Evolutionary conservation across 495 filamentous ascomycete species (phyloP).

Genomic region (Trichoderma gamsii): DNA sequence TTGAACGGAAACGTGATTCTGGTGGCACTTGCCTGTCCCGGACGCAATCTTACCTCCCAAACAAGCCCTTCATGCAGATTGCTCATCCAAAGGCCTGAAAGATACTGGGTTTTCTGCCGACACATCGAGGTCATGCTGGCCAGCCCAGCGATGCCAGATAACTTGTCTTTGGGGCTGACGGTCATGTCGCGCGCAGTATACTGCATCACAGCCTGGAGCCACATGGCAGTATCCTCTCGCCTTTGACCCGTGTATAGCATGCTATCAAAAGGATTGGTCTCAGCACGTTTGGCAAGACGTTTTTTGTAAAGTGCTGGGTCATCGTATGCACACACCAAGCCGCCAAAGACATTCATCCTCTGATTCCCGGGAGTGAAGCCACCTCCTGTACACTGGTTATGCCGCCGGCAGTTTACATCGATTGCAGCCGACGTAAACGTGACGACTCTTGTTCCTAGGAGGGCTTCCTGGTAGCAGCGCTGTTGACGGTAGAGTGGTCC

Average conservation of each 20-base stretch:
- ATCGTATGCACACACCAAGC: no score
- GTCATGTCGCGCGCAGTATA: not conserved
- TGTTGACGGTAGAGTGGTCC: not conserved
- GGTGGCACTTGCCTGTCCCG: not conserved
- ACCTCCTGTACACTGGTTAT: not conserved
- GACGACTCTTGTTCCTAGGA: not conserved
- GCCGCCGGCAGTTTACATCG: not conserved
- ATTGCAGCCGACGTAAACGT: not conserved
- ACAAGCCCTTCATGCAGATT: not conserved
- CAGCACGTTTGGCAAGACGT: no score
- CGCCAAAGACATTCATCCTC: no score
- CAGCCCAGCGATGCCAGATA: not conserved
- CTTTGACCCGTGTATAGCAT: not conserved
- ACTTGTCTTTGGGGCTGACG: not conserved
- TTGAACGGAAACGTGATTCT: not conserved
- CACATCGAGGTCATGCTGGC: not conserved
- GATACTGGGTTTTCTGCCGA: not conserved
- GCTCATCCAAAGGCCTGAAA: not conserved
- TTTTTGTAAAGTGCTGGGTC: no score
- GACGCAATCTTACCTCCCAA: not conserved
- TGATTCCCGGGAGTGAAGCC: not conserved
- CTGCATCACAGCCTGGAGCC: not conserved
- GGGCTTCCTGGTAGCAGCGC: not conserved
- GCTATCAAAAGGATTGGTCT: not conserved
- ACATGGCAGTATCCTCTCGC: not conserved